phyloP scores from a whole-genome alignment of 306 rosid genomes.

The Urtica urens region DNA sequence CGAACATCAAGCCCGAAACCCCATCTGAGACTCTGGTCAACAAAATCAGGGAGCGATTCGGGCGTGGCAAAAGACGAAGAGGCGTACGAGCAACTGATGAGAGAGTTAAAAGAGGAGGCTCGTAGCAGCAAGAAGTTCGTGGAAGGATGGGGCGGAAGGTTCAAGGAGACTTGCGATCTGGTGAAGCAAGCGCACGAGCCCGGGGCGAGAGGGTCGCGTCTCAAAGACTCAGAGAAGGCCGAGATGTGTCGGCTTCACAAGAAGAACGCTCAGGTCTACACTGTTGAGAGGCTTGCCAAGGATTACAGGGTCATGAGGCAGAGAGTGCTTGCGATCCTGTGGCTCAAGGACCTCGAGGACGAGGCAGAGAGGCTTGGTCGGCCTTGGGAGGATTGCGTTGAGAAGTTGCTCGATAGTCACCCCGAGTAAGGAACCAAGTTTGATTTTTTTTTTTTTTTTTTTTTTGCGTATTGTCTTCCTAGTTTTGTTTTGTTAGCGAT shows the following conservation, averaged over 20 bases:
- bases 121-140: constrained; percentile 29
- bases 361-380: constrained; percentile 73
- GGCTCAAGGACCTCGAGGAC: constrained; percentile 83
- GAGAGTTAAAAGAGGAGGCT: constrained; percentile 44
- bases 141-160: constrained; percentile 46
- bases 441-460: not conserved
- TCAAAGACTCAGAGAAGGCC: constrained; percentile 79
- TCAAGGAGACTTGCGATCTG: constrained; percentile 38
- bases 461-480: not conserved
- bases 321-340: constrained; percentile 92
- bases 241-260: constrained; percentile 74
- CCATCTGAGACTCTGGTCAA: too few species aligned
- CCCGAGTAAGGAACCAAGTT: constrained; percentile 56
- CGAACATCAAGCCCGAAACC: too few species aligned
- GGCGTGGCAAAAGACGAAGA: too few species aligned
- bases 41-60: too few species aligned
- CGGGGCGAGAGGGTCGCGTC: constrained; percentile 77
- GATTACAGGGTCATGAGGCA: constrained; percentile 94
- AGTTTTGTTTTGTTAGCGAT: too few species aligned
- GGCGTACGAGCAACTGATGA: too few species aligned
- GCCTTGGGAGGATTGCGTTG: constrained; percentile 81
- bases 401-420: constrained; percentile 63
- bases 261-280: constrained; percentile 61
- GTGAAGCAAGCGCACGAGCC: constrained; percentile 77
- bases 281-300: constrained; percentile 65